Evolutionary conservation across 108 stramenopile genomes (phyloP).

Genomic region (Parietichytrium sp.): DNA sequence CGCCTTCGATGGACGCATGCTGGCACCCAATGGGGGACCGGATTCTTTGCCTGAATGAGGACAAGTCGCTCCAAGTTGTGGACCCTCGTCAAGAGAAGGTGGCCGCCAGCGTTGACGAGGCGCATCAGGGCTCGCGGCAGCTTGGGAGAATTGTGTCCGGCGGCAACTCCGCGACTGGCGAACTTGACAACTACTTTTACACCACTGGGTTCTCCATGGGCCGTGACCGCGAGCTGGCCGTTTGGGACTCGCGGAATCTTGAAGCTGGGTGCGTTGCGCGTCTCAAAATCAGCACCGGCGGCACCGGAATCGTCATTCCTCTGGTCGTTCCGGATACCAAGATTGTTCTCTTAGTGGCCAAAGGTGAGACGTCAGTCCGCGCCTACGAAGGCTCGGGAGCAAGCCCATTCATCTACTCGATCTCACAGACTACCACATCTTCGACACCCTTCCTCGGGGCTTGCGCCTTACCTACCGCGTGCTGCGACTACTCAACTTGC

Average conservation of each 20-base stretch:
- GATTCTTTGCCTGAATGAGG: background rate
- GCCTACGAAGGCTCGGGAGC: background rate
- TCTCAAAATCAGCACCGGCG: slow-evolving; percentile 1
- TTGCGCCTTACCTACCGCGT: background rate
- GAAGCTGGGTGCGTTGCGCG: slow-evolving; percentile 2
- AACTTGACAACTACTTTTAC: slow-evolving; percentile 20
- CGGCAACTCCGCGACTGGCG: background rate
- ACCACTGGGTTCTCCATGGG: slow-evolving; percentile 21
- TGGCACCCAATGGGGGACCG: background rate
- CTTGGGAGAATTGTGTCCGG: background rate
- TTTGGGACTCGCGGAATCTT: slow-evolving; percentile 29
- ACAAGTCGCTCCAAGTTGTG: slow-evolving; percentile 6
- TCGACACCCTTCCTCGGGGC: background rate
- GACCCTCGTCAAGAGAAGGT: background rate
- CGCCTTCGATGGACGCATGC: background rate
- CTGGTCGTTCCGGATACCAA: background rate
- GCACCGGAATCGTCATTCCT: slow-evolving; percentile 8
- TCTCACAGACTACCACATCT: background rate
- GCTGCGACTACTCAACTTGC: slow-evolving; percentile 5
- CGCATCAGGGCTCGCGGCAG: slow-evolving; percentile 9
- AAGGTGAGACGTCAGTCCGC: slow-evolving; percentile 29
- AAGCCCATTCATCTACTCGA: background rate
- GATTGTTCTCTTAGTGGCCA: background rate
- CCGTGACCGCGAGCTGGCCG: slow-evolving; percentile 29
- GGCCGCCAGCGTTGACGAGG: background rate